Evolutionary conservation across 805 yeast genomes (phyloP).

Genomic region (Starmerella apis): DNA sequence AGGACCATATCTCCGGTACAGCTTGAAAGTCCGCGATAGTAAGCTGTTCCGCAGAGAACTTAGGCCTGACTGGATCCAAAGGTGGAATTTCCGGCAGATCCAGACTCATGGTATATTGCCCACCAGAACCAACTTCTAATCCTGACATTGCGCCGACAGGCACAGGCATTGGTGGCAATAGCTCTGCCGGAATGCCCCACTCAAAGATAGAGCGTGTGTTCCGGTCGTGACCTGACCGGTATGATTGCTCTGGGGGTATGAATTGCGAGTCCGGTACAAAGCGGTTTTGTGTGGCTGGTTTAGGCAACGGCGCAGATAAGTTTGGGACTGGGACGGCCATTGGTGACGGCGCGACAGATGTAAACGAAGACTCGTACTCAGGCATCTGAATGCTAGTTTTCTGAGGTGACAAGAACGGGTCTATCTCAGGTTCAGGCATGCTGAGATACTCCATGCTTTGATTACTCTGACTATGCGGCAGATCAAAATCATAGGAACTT

Average conservation of each 20-base stretch:
- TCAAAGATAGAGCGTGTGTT: conserved; percentile 16
- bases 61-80: conserved; percentile 17
- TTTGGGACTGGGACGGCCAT: neutral
- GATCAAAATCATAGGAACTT: conserved; percentile 1
- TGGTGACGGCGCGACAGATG: conserved; percentile 12
- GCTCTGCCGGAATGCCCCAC: conserved; percentile 20
- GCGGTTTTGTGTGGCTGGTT: neutral
- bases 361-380: neutral
- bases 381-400: neutral
- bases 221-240: neutral
- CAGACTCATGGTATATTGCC: conserved; percentile 17
- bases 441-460: conserved; percentile 1
- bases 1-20: conserved; percentile 20
- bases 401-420: neutral
- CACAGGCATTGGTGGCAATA: conserved; percentile 20
- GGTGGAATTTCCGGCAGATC: conserved; percentile 25
- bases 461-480: neutral
- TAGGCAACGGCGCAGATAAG: neutral
- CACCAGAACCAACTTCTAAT: conserved; percentile 12
- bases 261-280: neutral
- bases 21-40: conserved; percentile 23
- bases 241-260: neutral
- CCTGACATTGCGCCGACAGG: conserved; percentile 17
- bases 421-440: conserved; percentile 14
- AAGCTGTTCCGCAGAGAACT: conserved; percentile 24